Percentiles rank a stretch among this genome's conserved stretches.
These are phyloP conservation scores for Cladorrhinum sp. DNA, from an alignment of 2,329 filamentous ascomycete genomes.

Conservation along the genomic window DNA sequence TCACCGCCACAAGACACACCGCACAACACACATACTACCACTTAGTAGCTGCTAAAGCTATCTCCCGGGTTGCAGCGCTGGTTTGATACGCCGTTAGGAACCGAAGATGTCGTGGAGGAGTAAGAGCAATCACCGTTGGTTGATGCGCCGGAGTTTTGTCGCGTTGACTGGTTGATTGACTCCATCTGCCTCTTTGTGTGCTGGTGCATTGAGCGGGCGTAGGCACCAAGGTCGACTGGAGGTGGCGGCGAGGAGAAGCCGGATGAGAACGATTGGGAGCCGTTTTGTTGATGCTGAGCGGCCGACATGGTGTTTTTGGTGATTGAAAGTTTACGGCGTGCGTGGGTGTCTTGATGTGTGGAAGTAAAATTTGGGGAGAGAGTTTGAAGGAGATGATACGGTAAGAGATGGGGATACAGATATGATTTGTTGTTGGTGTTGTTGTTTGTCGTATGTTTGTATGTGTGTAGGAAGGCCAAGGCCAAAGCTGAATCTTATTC, in stretches of 20 bases:
- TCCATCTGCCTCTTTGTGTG: conserved; percentile 67
- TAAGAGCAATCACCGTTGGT: neutral
- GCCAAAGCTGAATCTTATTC: neutral
- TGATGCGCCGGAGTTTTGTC: conserved; percentile 15
- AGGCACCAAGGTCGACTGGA: conserved; percentile 37
- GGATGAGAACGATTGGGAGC: conserved; percentile 24
- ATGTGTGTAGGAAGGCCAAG: neutral
- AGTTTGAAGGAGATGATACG: neutral
- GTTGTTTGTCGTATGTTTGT: too few relatives aligned
- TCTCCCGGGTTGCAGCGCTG: conserved; percentile 14
- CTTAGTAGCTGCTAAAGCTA: conserved; percentile 13
- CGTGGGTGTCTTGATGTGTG: neutral
- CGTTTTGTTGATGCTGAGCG: conserved; percentile 5
- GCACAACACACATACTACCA: too few relatives aligned
- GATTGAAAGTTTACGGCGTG: conserved; percentile 2
- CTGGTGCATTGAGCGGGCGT: conserved; percentile 60
- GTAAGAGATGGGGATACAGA: neutral
- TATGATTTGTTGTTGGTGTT: neutral
- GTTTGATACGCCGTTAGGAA: conserved; percentile 30
- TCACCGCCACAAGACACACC: neutral
- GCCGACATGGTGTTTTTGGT: conserved; percentile 9
- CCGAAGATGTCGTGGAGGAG: conserved; percentile 12
- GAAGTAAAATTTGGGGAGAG: neutral
- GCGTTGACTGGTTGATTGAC: conserved; percentile 45
- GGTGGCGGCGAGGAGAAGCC: conserved; percentile 29